A percentile compares a stretch with the other conserved stretches of the same genome.
Conservation (phyloP, 2,329 filamentous ascomycete species). For the Ampelomyces quisqualis region DNA sequence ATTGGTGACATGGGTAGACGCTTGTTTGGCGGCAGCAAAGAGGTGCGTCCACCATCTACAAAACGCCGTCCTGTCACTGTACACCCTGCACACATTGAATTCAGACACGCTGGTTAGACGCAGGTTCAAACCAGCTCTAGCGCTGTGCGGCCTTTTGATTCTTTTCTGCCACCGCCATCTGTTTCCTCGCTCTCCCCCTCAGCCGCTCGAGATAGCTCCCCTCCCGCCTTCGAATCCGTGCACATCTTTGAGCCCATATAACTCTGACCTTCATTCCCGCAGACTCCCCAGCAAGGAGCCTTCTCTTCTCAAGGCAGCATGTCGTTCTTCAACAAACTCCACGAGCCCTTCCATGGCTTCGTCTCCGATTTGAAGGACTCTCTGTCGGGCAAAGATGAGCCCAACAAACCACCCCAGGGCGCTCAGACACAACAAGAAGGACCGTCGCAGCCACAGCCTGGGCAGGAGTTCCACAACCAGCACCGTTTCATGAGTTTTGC, state of each 20-base stretch:
- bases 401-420: slow-evolving; percentile 45
- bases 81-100: slow-evolving; percentile 12
- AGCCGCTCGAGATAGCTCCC: slow-evolving; percentile 1
- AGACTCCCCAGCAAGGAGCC: slow-evolving; percentile 23
- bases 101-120: slow-evolving; percentile 13
- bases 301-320: slow-evolving; percentile 35
- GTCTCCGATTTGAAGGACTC: slow-evolving; percentile 55
- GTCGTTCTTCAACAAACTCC: slow-evolving; percentile 57
- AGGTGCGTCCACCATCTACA: slow-evolving; percentile 25
- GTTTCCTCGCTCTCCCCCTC: background rate
- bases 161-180: background rate
- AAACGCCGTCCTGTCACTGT: slow-evolving; percentile 23
- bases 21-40: slow-evolving; percentile 39
- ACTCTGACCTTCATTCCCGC: background rate
- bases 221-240: too few relatives aligned
- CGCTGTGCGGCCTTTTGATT: slow-evolving; percentile 7
- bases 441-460: slow-evolving; percentile 14
- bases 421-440: slow-evolving; percentile 19
- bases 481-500: slow-evolving; percentile 67
- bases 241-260: too few relatives aligned
- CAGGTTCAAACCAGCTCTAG: slow-evolving; percentile 15
- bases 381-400: slow-evolving; percentile 49
- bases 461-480: slow-evolving; percentile 46
- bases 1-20: slow-evolving; percentile 55
- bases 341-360: slow-evolving; percentile 53